These are phyloP conservation scores for Dothidotthia symphoricarpi DNA, from an alignment of 2,329 filamentous ascomycete genomes.

Conservation along the genomic window DNA sequence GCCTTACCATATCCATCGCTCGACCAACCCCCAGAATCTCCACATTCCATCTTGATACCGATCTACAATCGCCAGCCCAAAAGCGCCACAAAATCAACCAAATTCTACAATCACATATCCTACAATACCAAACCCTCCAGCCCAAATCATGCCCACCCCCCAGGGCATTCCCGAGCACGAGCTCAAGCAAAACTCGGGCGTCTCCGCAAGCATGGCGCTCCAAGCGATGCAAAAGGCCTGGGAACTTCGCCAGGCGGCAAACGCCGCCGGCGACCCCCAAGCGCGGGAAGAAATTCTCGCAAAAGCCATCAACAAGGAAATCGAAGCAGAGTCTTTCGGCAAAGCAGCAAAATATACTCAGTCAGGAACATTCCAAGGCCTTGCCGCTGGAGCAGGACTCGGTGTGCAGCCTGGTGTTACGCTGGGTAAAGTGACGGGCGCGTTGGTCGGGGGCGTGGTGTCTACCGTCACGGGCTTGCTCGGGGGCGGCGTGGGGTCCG, in stretches of 20 bases:
- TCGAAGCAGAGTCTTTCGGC: slow-evolving; percentile 44
- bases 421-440: slow-evolving; percentile 37
- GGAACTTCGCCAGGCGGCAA: slow-evolving; percentile 42
- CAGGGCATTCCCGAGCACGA: slow-evolving; percentile 36
- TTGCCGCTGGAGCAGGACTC: slow-evolving; percentile 41
- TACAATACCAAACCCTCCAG: slow-evolving; percentile 8
- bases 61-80: slow-evolving; percentile 1
- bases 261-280: slow-evolving; percentile 40
- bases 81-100: slow-evolving; percentile 7
- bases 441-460: slow-evolving; percentile 36
- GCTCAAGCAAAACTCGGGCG: slow-evolving; percentile 41
- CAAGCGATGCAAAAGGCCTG: slow-evolving; percentile 41
- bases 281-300: slow-evolving; percentile 42
- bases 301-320: slow-evolving; percentile 43
- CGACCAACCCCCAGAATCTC: too few species aligned
- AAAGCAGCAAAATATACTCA: slow-evolving; percentile 44
- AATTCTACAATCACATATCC: slow-evolving; percentile 6
- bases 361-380: slow-evolving; percentile 42
- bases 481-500: slow-evolving; percentile 37
- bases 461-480: slow-evolving; percentile 37
- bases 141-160: too few species aligned
- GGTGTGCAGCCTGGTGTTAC: slow-evolving; percentile 39
- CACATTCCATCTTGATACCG: too few species aligned
- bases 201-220: slow-evolving; percentile 40
- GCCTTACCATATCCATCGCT: too few species aligned